Evolutionary conservation across 2,329 filamentous ascomycete genomes (phyloP).

Genomic region (Acrocalymma vagum): DNA sequence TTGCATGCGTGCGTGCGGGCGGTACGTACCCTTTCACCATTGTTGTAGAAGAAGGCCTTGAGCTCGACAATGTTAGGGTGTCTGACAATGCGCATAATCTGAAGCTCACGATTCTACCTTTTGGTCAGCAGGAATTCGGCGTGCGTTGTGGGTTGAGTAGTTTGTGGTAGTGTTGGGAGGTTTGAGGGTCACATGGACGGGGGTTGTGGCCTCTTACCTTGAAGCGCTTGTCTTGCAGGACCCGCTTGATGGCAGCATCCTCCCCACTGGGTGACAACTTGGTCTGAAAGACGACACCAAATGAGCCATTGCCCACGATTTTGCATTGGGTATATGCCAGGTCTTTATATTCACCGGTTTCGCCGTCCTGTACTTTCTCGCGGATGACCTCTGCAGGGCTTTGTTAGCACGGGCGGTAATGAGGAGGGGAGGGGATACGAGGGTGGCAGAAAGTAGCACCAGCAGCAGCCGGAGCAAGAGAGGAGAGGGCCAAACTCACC

Average conservation of each 20-base stretch:
- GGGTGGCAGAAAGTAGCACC: constrained; percentile 1
- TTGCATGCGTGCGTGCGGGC: constrained; percentile 23
- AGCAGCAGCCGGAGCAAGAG: constrained; percentile 16
- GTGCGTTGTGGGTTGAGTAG: too few relatives aligned
- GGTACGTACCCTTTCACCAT: constrained; percentile 93
- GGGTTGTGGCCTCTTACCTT: too few relatives aligned
- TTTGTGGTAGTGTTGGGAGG: too few relatives aligned
- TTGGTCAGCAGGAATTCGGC: constrained; percentile 42
- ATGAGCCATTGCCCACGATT: constrained; percentile 98
- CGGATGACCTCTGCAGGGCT: constrained; percentile 82
- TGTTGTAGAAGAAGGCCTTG: constrained; percentile 99
- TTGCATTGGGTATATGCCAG: constrained; percentile 99
- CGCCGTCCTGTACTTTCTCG: constrained; percentile 98
- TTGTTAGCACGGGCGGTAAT: constrained; percentile 42
- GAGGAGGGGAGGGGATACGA: constrained; percentile 8
- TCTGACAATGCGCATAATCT: constrained; percentile 99
- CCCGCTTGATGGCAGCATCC: constrained; percentile 98
- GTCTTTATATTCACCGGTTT: constrained; percentile 95
- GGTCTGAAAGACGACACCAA: constrained; percentile 98
- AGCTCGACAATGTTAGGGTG: constrained; percentile 99
- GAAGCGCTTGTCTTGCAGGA: constrained; percentile 99
- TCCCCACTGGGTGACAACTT: constrained; percentile 98
- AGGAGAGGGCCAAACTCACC: constrained; percentile 71
- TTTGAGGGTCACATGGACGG: constrained; percentile 23
- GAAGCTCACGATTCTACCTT: constrained; percentile 90